A percentile compares a stretch with the other conserved stretches of the same genome.
Conservation (phyloP, 176 grass and related monocot species). For the Carex parvula region DNA sequence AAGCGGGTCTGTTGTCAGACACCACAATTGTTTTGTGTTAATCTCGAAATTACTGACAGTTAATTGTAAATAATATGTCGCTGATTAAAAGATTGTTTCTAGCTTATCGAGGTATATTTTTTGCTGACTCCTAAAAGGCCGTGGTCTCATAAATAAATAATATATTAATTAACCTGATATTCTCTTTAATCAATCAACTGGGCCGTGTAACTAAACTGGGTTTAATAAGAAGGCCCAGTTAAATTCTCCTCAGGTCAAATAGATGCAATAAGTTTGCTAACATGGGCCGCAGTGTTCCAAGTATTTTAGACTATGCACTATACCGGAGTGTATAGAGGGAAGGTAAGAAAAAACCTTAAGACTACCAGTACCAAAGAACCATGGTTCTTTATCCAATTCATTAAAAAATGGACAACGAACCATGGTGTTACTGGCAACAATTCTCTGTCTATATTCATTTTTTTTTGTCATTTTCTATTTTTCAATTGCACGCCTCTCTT, state of each 20-base stretch:
- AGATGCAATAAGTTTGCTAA: neutral
- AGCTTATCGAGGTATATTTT: neutral
- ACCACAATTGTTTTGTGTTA: neutral
- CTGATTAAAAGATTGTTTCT: neutral
- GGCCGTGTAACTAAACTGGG: neutral
- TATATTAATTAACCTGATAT: neutral
- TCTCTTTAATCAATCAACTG: neutral
- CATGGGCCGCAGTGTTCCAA: neutral
- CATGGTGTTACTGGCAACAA: too few relatives aligned
- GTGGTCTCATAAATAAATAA: neutral
- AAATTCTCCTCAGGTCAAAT: neutral
- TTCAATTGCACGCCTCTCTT: too few relatives aligned
- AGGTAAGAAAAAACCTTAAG: neutral
- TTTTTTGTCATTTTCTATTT: too few relatives aligned
- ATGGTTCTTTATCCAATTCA: too few relatives aligned
- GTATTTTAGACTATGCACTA: neutral
- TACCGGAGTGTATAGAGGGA: too few relatives aligned
- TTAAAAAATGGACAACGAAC: too few relatives aligned
- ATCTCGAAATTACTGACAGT: neutral
- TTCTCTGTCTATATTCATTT: too few relatives aligned
- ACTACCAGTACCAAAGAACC: too few relatives aligned
- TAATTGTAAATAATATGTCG: neutral
- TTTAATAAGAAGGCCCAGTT: neutral
- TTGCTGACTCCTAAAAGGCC: neutral
- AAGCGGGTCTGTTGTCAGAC: neutral